Evolutionary conservation across 2,329 filamentous ascomycete species (phyloP), one percentile per base, ranked within the genome.

Genomic region (Coniochaeta sp.): DNA sequence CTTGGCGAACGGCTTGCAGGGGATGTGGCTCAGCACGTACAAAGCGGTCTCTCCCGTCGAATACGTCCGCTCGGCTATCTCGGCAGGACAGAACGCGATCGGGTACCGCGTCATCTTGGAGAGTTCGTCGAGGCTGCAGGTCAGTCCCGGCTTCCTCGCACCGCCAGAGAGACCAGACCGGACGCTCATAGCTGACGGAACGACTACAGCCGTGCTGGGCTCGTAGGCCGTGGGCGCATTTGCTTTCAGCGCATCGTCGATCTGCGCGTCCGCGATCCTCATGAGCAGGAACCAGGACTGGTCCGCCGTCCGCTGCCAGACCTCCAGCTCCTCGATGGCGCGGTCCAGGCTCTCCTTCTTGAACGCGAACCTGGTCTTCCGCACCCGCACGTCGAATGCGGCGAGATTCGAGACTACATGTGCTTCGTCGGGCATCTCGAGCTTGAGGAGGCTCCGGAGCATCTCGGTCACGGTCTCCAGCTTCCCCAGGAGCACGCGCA

Each of bases 281-380:
- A 68, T 59, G 40, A 68, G 58, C 5, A 69, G 60, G 36, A 66
- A 66, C 66, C 65, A 69, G 5, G 63, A 62, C 5, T 60, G 63
- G 32, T 67, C 64, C 42, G 63, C 63, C 19, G 60, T 60, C 3
- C 59, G 52, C 55, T 68, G 66, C 67, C 67, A 69, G 28, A 34
- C 54, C 30, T 68, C 66, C n/a, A 69, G 63, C 9, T 69, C 61
- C 0, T 38, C 36, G 17, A 69, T 60, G 22, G 60, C 58, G 42
- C 62, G 59, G 22, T 67, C 62, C 2, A 69, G 60, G 9, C 26
- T 50, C 7, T 67, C 62, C 17, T 62, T 63, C 24, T 64, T 50
- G 17, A 65, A 60, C 9, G 47, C 30, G 24, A 61, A 62, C 47
- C 62, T 65, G 17, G 40, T 24, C 50, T 61, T 66, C 17, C 55